These are phyloP conservation scores for Monosporascus sp. DNA, from an alignment of 2,329 filamentous ascomycete genomes.

Conservation along the genomic window DNA sequence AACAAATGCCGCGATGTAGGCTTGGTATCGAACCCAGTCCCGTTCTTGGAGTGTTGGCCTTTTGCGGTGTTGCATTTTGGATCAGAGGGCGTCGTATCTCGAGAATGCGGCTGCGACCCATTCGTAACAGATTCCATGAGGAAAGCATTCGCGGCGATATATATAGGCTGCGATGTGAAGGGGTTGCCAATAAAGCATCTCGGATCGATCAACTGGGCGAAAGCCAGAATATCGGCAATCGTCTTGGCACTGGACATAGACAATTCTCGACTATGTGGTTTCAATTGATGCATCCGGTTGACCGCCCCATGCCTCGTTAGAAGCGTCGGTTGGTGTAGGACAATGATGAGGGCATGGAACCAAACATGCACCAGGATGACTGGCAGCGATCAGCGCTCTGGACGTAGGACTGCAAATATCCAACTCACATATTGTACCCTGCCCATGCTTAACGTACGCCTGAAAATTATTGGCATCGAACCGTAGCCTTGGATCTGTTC, in stretches of 20 bases:
- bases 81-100: constrained; percentile 46
- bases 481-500: constrained; percentile 66
- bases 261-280: constrained; percentile 72
- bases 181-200: constrained; percentile 85
- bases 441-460: constrained; percentile 71
- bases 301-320: constrained; percentile 66
- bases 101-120: constrained; percentile 60
- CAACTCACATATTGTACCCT: constrained; percentile 64
- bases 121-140: constrained; percentile 74
- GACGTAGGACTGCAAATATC: no score
- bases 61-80: constrained; percentile 15
- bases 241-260: constrained; percentile 90
- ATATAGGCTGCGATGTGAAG: constrained; percentile 86
- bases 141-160: constrained; percentile 85
- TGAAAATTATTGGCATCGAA: constrained; percentile 87
- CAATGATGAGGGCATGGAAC: constrained; percentile 82
- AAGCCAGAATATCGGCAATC: constrained; percentile 81
- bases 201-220: constrained; percentile 78
- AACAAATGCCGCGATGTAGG: constrained; percentile 63
- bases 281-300: constrained; percentile 60
- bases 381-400: no score
- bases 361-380: constrained; percentile 79
- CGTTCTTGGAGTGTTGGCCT: constrained; percentile 11
- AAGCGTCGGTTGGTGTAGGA: constrained; percentile 78
- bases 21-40: constrained; percentile 25